phyloP scores from a whole-genome alignment of 441 rosid species.

The Populus hybrid region DNA sequence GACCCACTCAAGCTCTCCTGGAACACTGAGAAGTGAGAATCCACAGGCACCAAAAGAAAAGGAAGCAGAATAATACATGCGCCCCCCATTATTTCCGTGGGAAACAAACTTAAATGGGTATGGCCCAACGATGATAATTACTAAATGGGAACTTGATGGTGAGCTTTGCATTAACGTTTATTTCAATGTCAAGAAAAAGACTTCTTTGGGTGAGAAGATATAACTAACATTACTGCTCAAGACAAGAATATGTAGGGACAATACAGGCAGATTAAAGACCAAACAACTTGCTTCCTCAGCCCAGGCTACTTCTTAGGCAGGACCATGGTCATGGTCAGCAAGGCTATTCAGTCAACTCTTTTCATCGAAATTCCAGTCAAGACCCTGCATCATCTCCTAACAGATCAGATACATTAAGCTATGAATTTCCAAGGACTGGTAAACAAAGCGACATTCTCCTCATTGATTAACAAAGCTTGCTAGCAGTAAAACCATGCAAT shows the following conservation, averaged over 20 bases:
- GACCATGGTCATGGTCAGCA: too few relatives aligned
- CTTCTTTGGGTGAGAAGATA: too few relatives aligned
- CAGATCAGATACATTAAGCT: background rate
- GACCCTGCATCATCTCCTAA: background rate
- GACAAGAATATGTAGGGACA: too few relatives aligned
- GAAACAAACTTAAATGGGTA: slow-evolving; percentile 33
- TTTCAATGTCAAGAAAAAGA: too few relatives aligned
- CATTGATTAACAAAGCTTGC: background rate
- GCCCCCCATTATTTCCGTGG: slow-evolving; percentile 16
- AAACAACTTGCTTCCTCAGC: background rate
- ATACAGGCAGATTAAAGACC: background rate
- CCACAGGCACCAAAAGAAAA: slow-evolving; percentile 11
- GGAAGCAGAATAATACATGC: background rate
- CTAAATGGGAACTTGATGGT: slow-evolving; percentile 5
- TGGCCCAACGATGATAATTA: slow-evolving; percentile 40
- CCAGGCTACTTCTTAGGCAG: background rate
- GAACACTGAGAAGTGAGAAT: background rate
- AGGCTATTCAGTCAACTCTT: background rate
- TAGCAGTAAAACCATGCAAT: background rate
- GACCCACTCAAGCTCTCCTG: slow-evolving; percentile 6
- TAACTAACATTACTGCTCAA: too few relatives aligned
- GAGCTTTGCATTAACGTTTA: background rate
- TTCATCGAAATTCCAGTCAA: background rate
- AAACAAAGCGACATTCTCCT: too few relatives aligned
- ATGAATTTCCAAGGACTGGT: background rate